These are phyloP conservation scores for Phytophthora melonis DNA, from an alignment of 352 stramenopile genomes.

Conservation along the genomic window DNA sequence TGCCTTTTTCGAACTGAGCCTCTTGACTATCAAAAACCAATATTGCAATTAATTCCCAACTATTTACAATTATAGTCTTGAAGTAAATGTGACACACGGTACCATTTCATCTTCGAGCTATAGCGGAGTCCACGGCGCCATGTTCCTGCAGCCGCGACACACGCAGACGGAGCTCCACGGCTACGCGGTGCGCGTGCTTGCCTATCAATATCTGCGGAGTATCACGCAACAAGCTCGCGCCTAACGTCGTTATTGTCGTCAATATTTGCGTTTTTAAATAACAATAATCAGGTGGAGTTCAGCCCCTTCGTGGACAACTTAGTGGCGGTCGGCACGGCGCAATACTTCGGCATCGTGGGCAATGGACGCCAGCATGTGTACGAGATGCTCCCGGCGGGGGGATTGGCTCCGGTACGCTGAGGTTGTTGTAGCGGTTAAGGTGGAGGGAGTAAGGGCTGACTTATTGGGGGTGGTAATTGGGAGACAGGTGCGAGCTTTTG, in stretches of 20 bases:
- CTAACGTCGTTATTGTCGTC: neutral
- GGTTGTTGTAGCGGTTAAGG: neutral
- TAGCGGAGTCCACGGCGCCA: conserved; percentile 18
- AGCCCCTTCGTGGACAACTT: conserved; percentile 91
- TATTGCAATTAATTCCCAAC: neutral
- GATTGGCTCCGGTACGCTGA: conserved; percentile 61
- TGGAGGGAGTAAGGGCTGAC: neutral
- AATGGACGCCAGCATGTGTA: conserved; percentile 90
- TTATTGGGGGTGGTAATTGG: neutral
- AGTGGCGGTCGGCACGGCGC: conserved; percentile 86
- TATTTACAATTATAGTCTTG: conserved; percentile 28
- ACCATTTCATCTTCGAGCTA: conserved; percentile 9
- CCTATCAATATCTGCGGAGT: neutral
- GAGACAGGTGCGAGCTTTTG: conserved; percentile 83
- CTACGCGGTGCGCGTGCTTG: conserved; percentile 54
- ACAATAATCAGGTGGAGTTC: conserved; percentile 84
- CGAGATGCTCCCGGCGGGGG: conserved; percentile 74
- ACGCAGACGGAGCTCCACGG: conserved; percentile 72
- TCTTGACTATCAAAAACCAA: neutral
- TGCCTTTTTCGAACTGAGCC: conserved; percentile 30
- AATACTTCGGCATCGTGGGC: conserved; percentile 94
- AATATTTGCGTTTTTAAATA: neutral
- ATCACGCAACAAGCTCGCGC: neutral
- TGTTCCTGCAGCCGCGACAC: conserved; percentile 79
- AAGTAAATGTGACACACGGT: conserved; percentile 24